A percentile compares a stretch with the other conserved stretches of the same genome.
phyloP scores from a whole-genome alignment of 192 early-diverging fungal species.

The Dispira parvispora region DNA sequence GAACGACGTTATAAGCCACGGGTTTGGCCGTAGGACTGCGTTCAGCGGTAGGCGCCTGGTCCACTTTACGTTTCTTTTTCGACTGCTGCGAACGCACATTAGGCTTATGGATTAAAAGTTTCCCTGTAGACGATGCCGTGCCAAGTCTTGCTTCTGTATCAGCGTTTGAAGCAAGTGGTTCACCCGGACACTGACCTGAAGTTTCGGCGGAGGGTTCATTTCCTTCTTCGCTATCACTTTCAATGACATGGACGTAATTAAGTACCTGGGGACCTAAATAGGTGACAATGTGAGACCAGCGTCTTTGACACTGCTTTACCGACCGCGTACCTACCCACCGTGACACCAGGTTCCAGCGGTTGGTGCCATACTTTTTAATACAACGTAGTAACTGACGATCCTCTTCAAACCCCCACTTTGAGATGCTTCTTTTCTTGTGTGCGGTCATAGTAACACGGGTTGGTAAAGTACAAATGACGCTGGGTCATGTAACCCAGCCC shows the following conservation, averaged over 20 bases:
- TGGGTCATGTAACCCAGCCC: too few species aligned
- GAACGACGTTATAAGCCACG: not conserved
- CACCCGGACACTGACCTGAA: too few species aligned
- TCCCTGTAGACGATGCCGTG: not conserved
- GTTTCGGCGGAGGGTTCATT: not conserved
- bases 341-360: conserved; percentile 8
- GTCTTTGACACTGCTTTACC: conserved; percentile 1
- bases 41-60: not conserved
- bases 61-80: not conserved
- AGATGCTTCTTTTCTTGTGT: not conserved
- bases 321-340: conserved; percentile 10
- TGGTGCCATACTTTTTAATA: conserved; percentile 3
- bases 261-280: conserved; percentile 8
- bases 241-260: conserved; percentile 11
- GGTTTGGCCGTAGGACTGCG: not conserved
- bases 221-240: not conserved
- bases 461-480: too few species aligned
- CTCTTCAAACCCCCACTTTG: conserved; percentile 9
- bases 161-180: not conserved
- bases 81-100: not conserved
- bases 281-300: conserved; percentile 6
- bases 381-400: conserved; percentile 8
- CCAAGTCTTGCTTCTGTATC: not conserved
- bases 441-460: not conserved
- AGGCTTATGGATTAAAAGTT: too few species aligned